Evolutionary conservation across 257 asterid genomes (phyloP), one percentile per base, ranked within the genome.

Genomic region (Solanum lignicaule): DNA sequence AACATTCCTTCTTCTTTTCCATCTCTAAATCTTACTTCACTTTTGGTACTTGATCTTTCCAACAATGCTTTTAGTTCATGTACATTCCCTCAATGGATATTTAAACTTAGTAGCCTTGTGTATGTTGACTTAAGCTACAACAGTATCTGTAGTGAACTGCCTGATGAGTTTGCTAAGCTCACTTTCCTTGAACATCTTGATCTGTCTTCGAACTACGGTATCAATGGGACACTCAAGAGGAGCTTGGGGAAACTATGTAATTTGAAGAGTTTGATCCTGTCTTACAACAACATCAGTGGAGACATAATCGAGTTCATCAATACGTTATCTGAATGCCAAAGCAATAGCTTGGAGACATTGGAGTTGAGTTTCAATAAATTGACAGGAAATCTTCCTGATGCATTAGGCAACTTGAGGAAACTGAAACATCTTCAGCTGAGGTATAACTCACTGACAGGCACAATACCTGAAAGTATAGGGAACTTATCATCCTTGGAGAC

Each of bases 21-120:
- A n/a, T 79, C 5, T 23, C 55, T 91, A 33, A 91, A 88, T 41
- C 66, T 91, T 18, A 86, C 93, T 39, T 90, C 92, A 69, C 91
- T 91, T 62, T 52, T 55, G 32, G 86, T 88, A 5, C 90, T 91
- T 69, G 89, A 91, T 48, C 89, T 91, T 60, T 87, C 92, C 46
- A 83, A 43, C 83, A 91, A 90, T 78, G 83, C 25, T 13, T 88
- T 91, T 84, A 87, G 71, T 76, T 75, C 92, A 62, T 52, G 86
- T 7, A 16, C 5, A 9, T 75, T 90, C 5, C 92, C 92, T 43
- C 60, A 48, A 7, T 90, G 93, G 93, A 46, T 89, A n/a, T 89
- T 90, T 62, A 86, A 87, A 60, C 84, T 90, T n/a, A 86, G 83
- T 25, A 89, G 71, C 78, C 83, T 90, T 46, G 83, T 81, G 75